Evolutionary conservation across 2,329 filamentous ascomycete species (phyloP).

Genomic region (Arthrobotrys iridis): DNA sequence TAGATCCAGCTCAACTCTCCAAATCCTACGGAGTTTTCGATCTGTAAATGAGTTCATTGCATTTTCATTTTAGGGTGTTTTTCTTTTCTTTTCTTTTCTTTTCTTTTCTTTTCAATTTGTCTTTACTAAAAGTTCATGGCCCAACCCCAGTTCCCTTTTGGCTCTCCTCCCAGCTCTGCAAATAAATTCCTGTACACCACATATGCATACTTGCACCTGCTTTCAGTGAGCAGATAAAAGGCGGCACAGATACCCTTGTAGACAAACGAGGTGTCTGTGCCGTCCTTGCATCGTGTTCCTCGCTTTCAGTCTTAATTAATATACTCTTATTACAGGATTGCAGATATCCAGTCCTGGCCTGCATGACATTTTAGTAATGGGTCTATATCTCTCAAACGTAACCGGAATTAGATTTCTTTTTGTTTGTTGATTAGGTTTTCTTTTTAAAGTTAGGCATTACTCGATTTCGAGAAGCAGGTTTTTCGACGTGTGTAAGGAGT

Average conservation of each 20-base stretch:
- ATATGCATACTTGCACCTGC: not conserved
- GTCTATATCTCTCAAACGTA: slow-evolving; percentile 25
- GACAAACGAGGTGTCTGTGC: slow-evolving; percentile 21
- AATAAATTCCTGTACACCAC: not conserved
- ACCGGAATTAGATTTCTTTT: not conserved
- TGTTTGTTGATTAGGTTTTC: not conserved
- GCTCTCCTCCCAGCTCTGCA: too few species aligned
- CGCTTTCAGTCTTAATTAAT: not conserved
- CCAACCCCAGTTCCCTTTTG: not conserved
- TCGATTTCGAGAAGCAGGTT: not conserved
- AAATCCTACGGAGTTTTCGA: too few species aligned
- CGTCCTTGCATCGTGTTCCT: slow-evolving; percentile 36
- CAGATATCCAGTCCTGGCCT: not conserved
- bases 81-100: too few species aligned
- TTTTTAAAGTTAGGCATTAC: not conserved
- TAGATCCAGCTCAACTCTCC: too few species aligned
- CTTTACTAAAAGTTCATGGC: not conserved
- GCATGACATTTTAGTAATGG: not conserved
- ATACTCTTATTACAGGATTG: not conserved
- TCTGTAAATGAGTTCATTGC: too few species aligned
- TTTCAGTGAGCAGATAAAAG: not conserved
- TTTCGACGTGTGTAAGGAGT: not conserved
- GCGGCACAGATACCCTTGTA: slow-evolving; percentile 26
- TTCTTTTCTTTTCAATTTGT: too few species aligned
- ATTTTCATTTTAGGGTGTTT: too few species aligned